phyloP scores from a whole-genome alignment of 2,329 filamentous ascomycete genomes.

The Trichoderma arundinaceum region DNA sequence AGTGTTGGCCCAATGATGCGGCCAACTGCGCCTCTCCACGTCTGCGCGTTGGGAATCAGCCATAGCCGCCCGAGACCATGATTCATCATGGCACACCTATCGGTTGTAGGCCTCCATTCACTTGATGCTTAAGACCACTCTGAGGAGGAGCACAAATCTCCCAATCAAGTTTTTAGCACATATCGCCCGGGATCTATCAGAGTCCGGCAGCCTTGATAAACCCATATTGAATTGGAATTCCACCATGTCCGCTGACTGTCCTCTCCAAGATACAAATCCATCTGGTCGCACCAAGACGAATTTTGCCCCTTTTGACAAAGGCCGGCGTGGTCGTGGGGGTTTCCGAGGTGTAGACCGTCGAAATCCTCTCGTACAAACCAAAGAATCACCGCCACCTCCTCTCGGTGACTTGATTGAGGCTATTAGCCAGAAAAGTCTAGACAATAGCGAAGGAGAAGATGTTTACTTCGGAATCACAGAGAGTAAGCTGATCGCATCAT shows the following conservation, averaged over 20 bases:
- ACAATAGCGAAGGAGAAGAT: not conserved
- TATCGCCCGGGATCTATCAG: not conserved
- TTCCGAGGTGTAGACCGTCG: not conserved
- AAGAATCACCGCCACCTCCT: constrained; percentile 34
- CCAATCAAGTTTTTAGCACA: not conserved
- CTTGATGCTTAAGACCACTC: too few species aligned
- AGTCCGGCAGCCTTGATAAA: not conserved
- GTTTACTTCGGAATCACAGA: constrained; percentile 41
- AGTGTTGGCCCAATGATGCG: constrained; percentile 7
- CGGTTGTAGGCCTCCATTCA: not conserved
- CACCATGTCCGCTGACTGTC: too few species aligned
- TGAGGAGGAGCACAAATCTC: too few species aligned
- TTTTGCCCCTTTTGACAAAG: not conserved
- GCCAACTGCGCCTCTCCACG: constrained; percentile 13
- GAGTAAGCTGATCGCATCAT: constrained; percentile 52
- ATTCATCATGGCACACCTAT: not conserved
- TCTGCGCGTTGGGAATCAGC: not conserved
- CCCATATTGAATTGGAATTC: too few species aligned
- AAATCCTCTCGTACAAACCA: not conserved
- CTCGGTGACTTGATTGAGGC: constrained; percentile 37
- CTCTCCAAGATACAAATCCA: too few species aligned
- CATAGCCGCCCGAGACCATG: not conserved
- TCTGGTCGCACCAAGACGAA: too few species aligned
- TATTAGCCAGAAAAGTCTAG: constrained; percentile 32
- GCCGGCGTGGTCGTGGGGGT: constrained; percentile 7